Conservation (phyloP, 1,284 basidiomycete genomes). For the Leccinum pachyderme region DNA sequence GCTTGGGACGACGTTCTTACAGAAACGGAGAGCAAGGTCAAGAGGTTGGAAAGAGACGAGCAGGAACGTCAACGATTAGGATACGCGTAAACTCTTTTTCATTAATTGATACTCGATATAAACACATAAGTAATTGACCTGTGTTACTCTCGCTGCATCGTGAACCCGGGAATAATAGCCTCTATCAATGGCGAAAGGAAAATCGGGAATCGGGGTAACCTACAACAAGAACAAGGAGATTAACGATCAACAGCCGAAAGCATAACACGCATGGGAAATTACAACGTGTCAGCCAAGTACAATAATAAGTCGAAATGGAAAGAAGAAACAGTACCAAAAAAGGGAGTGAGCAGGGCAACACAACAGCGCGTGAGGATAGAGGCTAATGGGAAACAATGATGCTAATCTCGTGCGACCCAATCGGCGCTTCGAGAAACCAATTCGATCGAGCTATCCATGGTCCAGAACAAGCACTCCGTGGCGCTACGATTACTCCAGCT, state of each 20-base stretch:
- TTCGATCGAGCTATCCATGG: conserved; percentile 81
- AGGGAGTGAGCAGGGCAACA: conserved; percentile 7
- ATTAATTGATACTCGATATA: conserved; percentile 16
- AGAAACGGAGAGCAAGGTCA: conserved; percentile 57
- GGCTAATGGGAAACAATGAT: background rate
- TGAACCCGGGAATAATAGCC: conserved; percentile 6
- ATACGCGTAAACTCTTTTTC: conserved; percentile 32
- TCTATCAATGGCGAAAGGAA: conserved; percentile 11
- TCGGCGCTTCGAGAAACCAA: conserved; percentile 77
- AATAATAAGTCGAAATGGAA: conserved; percentile 15
- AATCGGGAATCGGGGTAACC: conserved; percentile 15
- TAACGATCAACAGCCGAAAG: conserved; percentile 11
- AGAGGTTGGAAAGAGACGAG: conserved; percentile 55
- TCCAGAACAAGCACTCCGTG: conserved; percentile 87
- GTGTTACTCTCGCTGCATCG: conserved; percentile 14
- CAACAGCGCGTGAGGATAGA: conserved; percentile 2
- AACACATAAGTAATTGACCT: conserved; percentile 19
- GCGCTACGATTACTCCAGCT: conserved; percentile 87
- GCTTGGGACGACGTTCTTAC: conserved; percentile 74
- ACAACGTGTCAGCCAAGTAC: conserved; percentile 26
- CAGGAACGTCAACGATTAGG: conserved; percentile 58
- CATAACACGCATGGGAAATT: conserved; percentile 17
- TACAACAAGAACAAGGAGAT: conserved; percentile 19
- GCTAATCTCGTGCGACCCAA: conserved; percentile 74
- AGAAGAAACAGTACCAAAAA: conserved; percentile 2